Conservation (phyloP, 139 green algal species). For the Chlamydomonas asymmetrica region DNA sequence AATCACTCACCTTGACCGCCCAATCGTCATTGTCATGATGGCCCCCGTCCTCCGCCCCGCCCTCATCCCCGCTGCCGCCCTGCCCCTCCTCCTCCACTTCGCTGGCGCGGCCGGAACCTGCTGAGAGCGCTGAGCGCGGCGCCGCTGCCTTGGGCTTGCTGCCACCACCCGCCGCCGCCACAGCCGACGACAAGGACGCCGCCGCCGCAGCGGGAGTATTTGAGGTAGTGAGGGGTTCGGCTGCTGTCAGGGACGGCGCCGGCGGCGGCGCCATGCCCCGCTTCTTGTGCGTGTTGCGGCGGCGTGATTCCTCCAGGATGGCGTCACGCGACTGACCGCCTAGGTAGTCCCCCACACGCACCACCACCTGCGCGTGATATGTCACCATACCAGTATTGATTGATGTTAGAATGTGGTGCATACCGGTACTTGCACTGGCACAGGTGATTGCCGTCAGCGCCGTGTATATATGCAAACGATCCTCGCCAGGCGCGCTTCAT, state of each 20-base stretch:
- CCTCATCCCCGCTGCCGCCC: constrained; percentile 2
- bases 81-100: neutral
- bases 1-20: constrained; percentile 7
- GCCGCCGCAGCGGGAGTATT: too few relatives aligned
- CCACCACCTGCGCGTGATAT: constrained; percentile 23
- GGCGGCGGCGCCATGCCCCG: constrained; percentile 26
- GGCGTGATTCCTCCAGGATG: constrained; percentile 28
- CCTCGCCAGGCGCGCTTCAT: neutral
- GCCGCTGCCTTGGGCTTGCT: neutral
- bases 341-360: constrained; percentile 20
- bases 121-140: neutral
- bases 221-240: constrained; percentile 5
- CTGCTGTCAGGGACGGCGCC: constrained; percentile 16
- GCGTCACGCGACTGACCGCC: constrained; percentile 9
- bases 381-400: too few relatives aligned
- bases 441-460: too few relatives aligned
- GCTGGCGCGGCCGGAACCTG: neutral
- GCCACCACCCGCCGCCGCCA: neutral
- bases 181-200: too few relatives aligned
- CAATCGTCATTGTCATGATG: neutral
- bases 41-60: constrained; percentile 10
- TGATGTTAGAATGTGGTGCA: too few relatives aligned
- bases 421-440: too few relatives aligned
- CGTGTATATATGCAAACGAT: neutral
- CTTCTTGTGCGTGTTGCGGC: constrained; percentile 47